These are phyloP conservation scores for Lolium multiflorum DNA, from an alignment of 176 grass and related monocot species.

Conservation along the genomic window DNA sequence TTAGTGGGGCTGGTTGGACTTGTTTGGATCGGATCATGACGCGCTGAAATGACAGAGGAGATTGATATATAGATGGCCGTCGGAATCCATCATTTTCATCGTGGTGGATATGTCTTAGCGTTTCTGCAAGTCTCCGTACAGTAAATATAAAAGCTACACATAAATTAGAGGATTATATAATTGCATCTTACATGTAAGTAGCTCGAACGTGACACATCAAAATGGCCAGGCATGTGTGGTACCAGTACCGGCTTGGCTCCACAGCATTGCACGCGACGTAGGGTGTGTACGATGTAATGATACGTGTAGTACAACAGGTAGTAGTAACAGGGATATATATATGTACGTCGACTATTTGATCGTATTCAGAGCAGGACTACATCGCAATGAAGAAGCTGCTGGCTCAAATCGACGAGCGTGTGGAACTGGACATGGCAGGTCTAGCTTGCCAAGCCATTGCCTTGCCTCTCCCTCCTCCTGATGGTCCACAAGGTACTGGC, in stretches of 20 bases:
- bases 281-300: no score
- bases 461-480: no score
- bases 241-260: no score
- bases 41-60: conserved; percentile 1
- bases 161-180: neutral
- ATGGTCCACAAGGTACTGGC: no score
- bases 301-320: neutral
- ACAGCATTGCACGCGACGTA: no score
- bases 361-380: conserved; percentile 4
- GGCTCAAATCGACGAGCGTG: neutral
- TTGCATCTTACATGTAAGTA: neutral
- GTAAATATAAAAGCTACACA: neutral
- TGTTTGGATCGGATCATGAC: neutral
- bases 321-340: neutral
- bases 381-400: conserved; percentile 15
- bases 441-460: no score
- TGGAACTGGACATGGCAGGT: neutral
- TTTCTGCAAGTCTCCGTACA: neutral
- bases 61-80: neutral
- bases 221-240: no score
- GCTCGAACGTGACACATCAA: no score
- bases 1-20: no score
- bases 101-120: neutral
- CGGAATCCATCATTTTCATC: no score
- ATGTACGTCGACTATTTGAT: neutral